These are phyloP conservation scores for Evernia prunastri DNA, from an alignment of 495 filamentous ascomycete species.

Conservation along the genomic window DNA sequence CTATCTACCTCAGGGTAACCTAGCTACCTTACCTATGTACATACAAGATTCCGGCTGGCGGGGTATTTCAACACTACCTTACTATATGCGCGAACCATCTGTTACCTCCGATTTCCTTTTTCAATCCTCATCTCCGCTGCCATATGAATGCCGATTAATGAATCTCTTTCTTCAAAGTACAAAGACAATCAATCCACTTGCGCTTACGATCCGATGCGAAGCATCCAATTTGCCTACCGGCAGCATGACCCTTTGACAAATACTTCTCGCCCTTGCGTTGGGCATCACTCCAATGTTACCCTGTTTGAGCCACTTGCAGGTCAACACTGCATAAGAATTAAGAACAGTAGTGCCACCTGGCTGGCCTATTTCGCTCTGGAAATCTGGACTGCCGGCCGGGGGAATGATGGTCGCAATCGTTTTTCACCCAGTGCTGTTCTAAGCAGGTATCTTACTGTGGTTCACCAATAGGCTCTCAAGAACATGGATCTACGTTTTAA, in stretches of 20 bases:
- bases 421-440: not conserved
- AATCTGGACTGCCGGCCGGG: no score
- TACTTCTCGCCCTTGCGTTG: not conserved
- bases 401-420: not conserved
- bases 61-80: not conserved
- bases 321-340: not conserved
- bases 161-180: not conserved
- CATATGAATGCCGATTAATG: not conserved
- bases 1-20: no score
- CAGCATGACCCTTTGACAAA: not conserved
- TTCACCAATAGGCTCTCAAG: conserved; percentile 10
- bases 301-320: not conserved
- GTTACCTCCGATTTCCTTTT: not conserved
- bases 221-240: not conserved
- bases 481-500: conserved; percentile 11
- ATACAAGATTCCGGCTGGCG: not conserved
- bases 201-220: not conserved
- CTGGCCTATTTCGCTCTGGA: not conserved
- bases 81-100: not conserved
- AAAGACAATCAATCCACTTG: no score
- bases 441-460: not conserved
- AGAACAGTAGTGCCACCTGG: not conserved
- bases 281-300: not conserved
- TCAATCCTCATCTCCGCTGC: not conserved
- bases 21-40: no score